Conservation (phyloP, 73 alveolate species). For the Tetrahymena malaccensis region DNA sequence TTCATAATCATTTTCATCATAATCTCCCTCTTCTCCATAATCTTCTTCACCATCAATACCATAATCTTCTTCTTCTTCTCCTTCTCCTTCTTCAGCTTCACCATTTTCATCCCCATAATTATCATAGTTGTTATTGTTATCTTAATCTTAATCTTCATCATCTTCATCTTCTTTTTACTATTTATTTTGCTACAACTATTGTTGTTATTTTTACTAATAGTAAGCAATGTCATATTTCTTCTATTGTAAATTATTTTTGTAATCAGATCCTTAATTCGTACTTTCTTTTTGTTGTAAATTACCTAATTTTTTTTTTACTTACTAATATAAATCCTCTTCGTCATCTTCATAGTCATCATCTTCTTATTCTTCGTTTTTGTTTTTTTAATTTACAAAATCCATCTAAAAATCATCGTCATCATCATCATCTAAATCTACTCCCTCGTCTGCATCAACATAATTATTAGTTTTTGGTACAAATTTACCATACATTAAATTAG, state of each 20-base stretch:
- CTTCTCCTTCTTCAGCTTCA: not conserved
- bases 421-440: constrained; percentile 13
- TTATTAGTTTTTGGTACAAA: not conserved
- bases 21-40: not conserved
- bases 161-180: not conserved
- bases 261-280: not conserved
- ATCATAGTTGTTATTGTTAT: not conserved
- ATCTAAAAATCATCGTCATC: constrained; percentile 14
- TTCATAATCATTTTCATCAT: constrained; percentile 9
- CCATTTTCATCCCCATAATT: not conserved
- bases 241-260: not conserved
- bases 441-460: not conserved
- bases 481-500: not conserved
- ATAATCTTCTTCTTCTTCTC: not conserved
- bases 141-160: not conserved
- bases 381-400: not conserved
- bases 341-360: not conserved
- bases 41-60: not conserved
- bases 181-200: not conserved
- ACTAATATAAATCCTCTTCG: not conserved
- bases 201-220: not conserved
- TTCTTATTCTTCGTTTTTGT: not conserved
- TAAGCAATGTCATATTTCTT: not conserved
- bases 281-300: not conserved
- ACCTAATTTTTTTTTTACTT: not conserved